These are phyloP conservation scores for Arthrobotrys iridis DNA, from an alignment of 2,329 filamentous ascomycete genomes.

Conservation along the genomic window DNA sequence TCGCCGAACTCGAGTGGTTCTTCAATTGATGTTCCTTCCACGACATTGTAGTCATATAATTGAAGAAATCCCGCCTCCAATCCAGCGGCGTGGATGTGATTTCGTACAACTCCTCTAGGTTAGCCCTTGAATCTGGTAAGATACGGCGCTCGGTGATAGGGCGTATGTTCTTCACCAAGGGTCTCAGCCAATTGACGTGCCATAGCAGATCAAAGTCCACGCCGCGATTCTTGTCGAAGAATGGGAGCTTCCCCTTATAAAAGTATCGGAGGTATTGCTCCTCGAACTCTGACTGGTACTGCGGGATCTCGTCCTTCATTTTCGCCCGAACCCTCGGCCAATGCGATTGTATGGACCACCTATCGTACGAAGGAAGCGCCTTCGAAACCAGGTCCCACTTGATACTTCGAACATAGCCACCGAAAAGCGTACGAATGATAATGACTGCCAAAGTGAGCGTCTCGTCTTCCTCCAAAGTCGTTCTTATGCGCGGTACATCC, in stretches of 20 bases:
- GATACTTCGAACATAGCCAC: conserved; percentile 49
- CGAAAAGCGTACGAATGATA: conserved; percentile 48
- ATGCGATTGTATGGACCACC: conserved; percentile 42
- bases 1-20: conserved; percentile 28
- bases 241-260: conserved; percentile 40
- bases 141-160: conserved; percentile 34
- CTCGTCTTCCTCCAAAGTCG: conserved; percentile 50
- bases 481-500: conserved; percentile 48
- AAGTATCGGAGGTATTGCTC: conserved; percentile 49
- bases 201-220: conserved; percentile 32
- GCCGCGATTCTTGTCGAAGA: conserved; percentile 45
- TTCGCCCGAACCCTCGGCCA: conserved; percentile 47
- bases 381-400: conserved; percentile 50
- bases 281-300: conserved; percentile 50
- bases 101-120: conserved; percentile 26
- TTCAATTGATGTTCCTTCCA: conserved; percentile 53
- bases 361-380: conserved; percentile 41
- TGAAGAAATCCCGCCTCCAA: conserved; percentile 44
- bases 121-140: conserved; percentile 9
- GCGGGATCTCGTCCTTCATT: conserved; percentile 50
- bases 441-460: conserved; percentile 50
- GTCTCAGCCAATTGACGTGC: conserved; percentile 46
- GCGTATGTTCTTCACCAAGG: conserved; percentile 39
- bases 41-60: conserved; percentile 51
- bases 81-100: conserved; percentile 25